These are phyloP conservation scores for Phytophthora colocasiae DNA, from an alignment of 352 stramenopile species.

Conservation along the genomic window DNA sequence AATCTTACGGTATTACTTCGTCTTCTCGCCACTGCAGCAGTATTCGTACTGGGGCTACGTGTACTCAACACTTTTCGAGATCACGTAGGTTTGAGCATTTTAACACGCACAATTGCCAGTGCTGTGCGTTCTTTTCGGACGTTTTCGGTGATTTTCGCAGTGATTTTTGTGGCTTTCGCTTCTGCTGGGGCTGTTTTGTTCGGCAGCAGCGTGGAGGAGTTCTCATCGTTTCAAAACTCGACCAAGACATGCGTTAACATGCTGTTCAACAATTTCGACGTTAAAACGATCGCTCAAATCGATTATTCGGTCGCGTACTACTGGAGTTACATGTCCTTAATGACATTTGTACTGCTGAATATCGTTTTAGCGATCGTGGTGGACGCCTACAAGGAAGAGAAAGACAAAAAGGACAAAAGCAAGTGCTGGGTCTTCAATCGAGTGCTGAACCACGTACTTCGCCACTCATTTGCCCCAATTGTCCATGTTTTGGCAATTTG, in stretches of 20 bases:
- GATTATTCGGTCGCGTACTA: constrained; percentile 62
- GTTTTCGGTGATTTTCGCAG: constrained; percentile 62
- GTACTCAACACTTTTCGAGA: constrained; percentile 59
- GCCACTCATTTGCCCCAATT: constrained; percentile 15
- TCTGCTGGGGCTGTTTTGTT: constrained; percentile 60
- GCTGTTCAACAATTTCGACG: constrained; percentile 72
- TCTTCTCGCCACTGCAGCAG: constrained; percentile 37
- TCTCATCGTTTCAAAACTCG: constrained; percentile 53
- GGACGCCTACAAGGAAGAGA: constrained; percentile 59
- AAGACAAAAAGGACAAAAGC: constrained; percentile 38
- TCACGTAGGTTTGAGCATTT: constrained; percentile 60
- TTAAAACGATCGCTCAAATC: constrained; percentile 42
- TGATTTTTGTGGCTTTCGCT: constrained; percentile 63
- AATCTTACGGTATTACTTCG: constrained; percentile 38
- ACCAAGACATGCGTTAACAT: constrained; percentile 72
- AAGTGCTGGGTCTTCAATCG: constrained; percentile 30
- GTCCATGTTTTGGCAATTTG: constrained; percentile 10
- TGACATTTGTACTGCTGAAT: constrained; percentile 73
- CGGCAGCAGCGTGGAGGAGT: constrained; percentile 54
- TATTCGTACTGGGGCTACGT: constrained; percentile 45
- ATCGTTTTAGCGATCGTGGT: constrained; percentile 78
- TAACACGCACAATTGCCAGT: constrained; percentile 60
- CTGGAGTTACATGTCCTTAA: constrained; percentile 73
- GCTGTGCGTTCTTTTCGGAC: constrained; percentile 54
- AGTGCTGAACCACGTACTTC: constrained; percentile 25